phyloP scores from a whole-genome alignment of 371 early-diverging fungal genomes.

The Nematocida minor region DNA sequence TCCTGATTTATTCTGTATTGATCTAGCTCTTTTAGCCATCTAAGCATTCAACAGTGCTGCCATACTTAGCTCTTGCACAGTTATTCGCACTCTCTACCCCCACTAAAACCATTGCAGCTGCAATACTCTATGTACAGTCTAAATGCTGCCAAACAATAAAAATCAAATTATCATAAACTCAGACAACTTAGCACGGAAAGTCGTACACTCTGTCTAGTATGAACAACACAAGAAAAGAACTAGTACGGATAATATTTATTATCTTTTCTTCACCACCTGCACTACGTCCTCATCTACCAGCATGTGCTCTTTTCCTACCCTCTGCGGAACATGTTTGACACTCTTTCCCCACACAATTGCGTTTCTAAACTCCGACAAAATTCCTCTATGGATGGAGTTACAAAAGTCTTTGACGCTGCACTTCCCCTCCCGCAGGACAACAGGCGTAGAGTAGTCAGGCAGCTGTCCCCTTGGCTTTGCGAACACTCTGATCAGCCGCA shows the following conservation, averaged over 20 bases:
- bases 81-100: too few relatives aligned
- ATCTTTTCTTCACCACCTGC: constrained; percentile 77
- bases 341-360: constrained; percentile 95
- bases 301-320: constrained; percentile 90
- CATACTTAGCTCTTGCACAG: too few relatives aligned
- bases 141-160: too few relatives aligned
- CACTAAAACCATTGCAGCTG: too few relatives aligned
- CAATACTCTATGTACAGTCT: too few relatives aligned
- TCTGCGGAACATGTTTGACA: constrained; percentile 93
- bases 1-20: too few relatives aligned
- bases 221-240: too few relatives aligned
- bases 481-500: constrained; percentile 70
- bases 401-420: constrained; percentile 86
- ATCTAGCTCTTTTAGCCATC: too few relatives aligned
- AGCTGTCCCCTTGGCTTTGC: constrained; percentile 92
- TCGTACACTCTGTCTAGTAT: too few relatives aligned
- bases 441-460: constrained; percentile 90
- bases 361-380: constrained; percentile 86
- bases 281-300: constrained; percentile 95
- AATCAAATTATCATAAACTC: too few relatives aligned
- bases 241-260: not conserved
- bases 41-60: too few relatives aligned
- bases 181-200: too few relatives aligned
- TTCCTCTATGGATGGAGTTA: constrained; percentile 88
- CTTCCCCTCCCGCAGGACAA: constrained; percentile 73